Conservation (phyloP, 2,329 filamentous ascomycete species). For the Periglandula ipomoeae region DNA sequence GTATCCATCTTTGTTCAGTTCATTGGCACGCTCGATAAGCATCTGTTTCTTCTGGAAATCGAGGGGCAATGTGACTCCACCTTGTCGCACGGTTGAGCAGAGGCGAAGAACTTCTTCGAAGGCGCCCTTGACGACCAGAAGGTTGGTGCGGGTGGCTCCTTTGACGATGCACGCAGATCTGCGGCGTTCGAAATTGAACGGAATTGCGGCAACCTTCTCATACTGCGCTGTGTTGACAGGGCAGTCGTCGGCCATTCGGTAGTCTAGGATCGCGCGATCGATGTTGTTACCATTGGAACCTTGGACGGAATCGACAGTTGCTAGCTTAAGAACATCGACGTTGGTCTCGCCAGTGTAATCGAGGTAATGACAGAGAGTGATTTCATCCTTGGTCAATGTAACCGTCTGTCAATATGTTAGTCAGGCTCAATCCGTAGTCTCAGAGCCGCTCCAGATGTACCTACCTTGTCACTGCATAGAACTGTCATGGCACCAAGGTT, state of each 20-base stretch:
- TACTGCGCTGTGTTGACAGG: slow-evolving; percentile 13
- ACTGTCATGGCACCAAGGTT: slow-evolving; percentile 21
- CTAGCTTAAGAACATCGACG: slow-evolving; percentile 16
- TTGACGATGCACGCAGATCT: slow-evolving; percentile 15
- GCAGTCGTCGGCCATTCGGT: slow-evolving; percentile 9
- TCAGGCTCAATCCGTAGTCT: background rate
- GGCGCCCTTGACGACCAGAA: slow-evolving; percentile 21
- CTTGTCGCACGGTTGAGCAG: slow-evolving; percentile 13
- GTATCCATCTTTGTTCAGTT: slow-evolving; percentile 13
- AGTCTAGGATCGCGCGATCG: slow-evolving; percentile 16
- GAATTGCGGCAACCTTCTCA: slow-evolving; percentile 15
- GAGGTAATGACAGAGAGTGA: slow-evolving; percentile 16
- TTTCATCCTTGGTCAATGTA: slow-evolving; percentile 20
- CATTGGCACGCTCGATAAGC: slow-evolving; percentile 10
- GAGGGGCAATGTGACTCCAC: slow-evolving; percentile 10
- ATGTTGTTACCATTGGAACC: slow-evolving; percentile 20
- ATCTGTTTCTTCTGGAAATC: slow-evolving; percentile 10
- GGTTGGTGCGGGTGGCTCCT: slow-evolving; percentile 14
- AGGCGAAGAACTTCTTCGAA: slow-evolving; percentile 19
- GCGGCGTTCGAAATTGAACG: slow-evolving; percentile 19
- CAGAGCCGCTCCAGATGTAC: background rate
- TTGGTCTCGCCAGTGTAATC: slow-evolving; percentile 12
- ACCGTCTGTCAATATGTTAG: slow-evolving; percentile 13
- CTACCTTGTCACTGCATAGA: slow-evolving; percentile 21
- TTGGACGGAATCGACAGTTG: slow-evolving; percentile 18